Percentiles rank a stretch among this genome's conserved stretches.
Conservation (phyloP, 2,329 filamentous ascomycete species). For the Clonostachys rhizophaga region DNA sequence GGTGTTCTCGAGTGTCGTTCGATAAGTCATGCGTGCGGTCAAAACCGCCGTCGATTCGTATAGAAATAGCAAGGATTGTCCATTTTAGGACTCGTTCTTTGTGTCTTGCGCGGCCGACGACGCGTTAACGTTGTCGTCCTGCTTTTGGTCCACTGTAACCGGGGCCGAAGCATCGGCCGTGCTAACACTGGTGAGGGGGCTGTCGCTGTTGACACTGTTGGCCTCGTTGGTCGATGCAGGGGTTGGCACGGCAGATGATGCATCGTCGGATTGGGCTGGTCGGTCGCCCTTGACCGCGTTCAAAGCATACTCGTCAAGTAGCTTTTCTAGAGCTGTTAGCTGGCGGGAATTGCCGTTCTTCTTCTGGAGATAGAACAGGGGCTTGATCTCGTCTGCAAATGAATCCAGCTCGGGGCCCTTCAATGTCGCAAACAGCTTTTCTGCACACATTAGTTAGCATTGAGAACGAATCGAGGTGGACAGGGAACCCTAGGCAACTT, state of each 20-base stretch:
- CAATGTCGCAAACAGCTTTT: conserved; percentile 70
- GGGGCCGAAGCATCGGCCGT: not conserved
- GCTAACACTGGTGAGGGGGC: not conserved
- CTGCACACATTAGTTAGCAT: conserved; percentile 38
- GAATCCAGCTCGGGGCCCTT: conserved; percentile 52
- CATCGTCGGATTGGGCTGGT: conserved; percentile 14
- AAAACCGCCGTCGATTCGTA: too few species aligned
- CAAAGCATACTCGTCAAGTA: conserved; percentile 17
- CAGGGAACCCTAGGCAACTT: conserved; percentile 39
- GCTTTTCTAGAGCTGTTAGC: conserved; percentile 27
- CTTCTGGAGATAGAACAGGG: conserved; percentile 57
- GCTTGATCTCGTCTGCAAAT: conserved; percentile 60
- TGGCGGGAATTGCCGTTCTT: conserved; percentile 63
- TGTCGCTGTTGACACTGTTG: not conserved
- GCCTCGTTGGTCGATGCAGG: conserved; percentile 55
- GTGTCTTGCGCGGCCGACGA: too few species aligned
- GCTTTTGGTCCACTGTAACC: too few species aligned
- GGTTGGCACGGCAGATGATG: conserved; percentile 14
- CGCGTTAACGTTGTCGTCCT: too few species aligned
- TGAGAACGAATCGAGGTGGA: not conserved
- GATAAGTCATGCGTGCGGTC: too few species aligned
- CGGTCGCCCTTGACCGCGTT: conserved; percentile 24
- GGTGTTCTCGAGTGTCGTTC: too few species aligned
- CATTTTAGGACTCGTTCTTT: too few species aligned
- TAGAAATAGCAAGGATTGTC: too few species aligned